These are phyloP conservation scores for Tolypocladium tropicale DNA, from an alignment of 2,329 filamentous ascomycete species.

Conservation along the genomic window DNA sequence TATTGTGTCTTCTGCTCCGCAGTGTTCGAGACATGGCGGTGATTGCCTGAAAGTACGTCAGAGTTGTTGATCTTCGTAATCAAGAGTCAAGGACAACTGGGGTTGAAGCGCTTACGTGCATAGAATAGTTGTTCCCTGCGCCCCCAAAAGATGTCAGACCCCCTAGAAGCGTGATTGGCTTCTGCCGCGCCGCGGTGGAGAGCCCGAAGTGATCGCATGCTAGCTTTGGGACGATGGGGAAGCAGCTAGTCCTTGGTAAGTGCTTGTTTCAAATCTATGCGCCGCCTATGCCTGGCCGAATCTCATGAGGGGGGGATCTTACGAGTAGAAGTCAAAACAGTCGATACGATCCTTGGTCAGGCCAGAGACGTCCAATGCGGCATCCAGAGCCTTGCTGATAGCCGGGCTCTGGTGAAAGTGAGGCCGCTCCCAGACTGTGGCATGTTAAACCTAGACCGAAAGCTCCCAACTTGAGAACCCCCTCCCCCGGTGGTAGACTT, in stretches of 20 bases:
- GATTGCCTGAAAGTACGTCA: constrained; percentile 18
- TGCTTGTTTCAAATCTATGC: no score
- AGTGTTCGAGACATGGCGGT: constrained; percentile 46
- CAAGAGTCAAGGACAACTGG: background rate
- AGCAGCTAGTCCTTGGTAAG: constrained; percentile 39
- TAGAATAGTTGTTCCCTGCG: constrained; percentile 61
- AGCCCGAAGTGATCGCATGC: constrained; percentile 50
- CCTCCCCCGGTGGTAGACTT: no score
- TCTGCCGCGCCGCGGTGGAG: constrained; percentile 30
- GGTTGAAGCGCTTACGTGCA: constrained; percentile 39
- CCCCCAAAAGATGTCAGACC: constrained; percentile 60
- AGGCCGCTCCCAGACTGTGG: constrained; percentile 49
- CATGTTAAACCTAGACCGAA: background rate
- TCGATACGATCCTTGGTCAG: constrained; percentile 43
- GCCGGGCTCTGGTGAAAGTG: constrained; percentile 48
- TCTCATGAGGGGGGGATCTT: constrained; percentile 3
- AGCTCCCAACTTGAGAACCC: no score
- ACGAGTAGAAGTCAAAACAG: constrained; percentile 55
- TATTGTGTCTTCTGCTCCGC: constrained; percentile 31
- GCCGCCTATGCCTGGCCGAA: no score
- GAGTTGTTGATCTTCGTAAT: background rate
- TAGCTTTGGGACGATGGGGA: constrained; percentile 59
- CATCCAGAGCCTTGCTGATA: constrained; percentile 47
- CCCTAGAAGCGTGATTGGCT: constrained; percentile 51
- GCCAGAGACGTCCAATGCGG: constrained; percentile 35